These are phyloP conservation scores for Scheffersomyces lignicola DNA, from an alignment of 1,139 yeast species.

Conservation along the genomic window DNA sequence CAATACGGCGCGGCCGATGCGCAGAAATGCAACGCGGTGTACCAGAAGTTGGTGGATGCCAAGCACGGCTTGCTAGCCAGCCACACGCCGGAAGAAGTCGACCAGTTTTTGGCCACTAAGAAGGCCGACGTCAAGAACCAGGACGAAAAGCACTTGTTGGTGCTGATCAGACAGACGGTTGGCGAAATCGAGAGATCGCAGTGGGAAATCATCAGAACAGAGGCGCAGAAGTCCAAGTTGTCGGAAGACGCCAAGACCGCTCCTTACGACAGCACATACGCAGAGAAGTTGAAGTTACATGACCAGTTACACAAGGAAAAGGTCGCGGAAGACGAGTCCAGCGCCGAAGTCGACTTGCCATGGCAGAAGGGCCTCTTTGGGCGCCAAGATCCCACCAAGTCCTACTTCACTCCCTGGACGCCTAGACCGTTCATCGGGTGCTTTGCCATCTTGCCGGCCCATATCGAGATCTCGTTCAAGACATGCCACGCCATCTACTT, in stretches of 20 bases:
- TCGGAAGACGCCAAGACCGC: constrained; percentile 27
- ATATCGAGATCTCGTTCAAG: constrained; percentile 82
- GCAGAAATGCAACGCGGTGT: constrained; percentile 32
- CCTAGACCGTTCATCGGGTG: constrained; percentile 94
- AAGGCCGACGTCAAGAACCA: constrained; percentile 34
- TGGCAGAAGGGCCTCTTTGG: constrained; percentile 83
- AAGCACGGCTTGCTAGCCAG: constrained; percentile 27
- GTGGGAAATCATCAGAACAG: constrained; percentile 49
- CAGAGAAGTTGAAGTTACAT: constrained; percentile 50
- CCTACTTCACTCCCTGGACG: constrained; percentile 95
- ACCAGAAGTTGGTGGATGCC: constrained; percentile 25
- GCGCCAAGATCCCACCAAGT: constrained; percentile 69
- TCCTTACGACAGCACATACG: constrained; percentile 61
- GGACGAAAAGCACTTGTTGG: constrained; percentile 40
- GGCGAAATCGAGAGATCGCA: constrained; percentile 54
- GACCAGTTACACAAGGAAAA: constrained; percentile 52
- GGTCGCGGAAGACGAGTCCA: constrained; percentile 53
- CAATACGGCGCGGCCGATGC: constrained; percentile 25
- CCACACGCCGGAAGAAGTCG: constrained; percentile 18
- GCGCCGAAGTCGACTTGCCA: constrained; percentile 56
- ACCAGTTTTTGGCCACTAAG: constrained; percentile 30
- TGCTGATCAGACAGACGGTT: constrained; percentile 54
- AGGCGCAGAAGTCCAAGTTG: constrained; percentile 25
- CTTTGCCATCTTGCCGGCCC: constrained; percentile 88
- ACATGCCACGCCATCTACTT: constrained; percentile 95